These are phyloP conservation scores for Jackrogersella minutella DNA, from an alignment of 495 filamentous ascomycete species.

Conservation along the genomic window DNA sequence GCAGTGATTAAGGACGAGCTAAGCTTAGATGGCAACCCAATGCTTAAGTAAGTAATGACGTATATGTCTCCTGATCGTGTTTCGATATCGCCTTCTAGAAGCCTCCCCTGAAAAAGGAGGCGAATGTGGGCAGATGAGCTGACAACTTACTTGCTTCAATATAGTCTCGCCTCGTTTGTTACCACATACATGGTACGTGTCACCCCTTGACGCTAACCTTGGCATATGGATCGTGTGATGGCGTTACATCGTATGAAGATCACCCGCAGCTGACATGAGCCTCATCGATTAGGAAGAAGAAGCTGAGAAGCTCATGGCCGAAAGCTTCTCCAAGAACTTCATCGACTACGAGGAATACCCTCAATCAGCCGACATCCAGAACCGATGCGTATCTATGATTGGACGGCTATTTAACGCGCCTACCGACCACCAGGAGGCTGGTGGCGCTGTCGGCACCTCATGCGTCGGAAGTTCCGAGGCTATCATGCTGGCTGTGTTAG, in stretches of 20 bases:
- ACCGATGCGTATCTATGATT: constrained; percentile 93
- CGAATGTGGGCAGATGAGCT: constrained; percentile 31
- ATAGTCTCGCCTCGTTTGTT: constrained; percentile 78
- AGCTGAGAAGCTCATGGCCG: constrained; percentile 89
- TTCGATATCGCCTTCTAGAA: neutral
- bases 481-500: constrained; percentile 87
- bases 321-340: constrained; percentile 91
- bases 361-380: constrained; percentile 87
- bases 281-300: constrained; percentile 74
- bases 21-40: constrained; percentile 87
- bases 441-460: constrained; percentile 79
- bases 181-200: constrained; percentile 81
- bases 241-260: constrained; percentile 27
- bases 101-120: constrained; percentile 14
- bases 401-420: constrained; percentile 85
- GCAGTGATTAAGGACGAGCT: constrained; percentile 97
- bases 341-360: constrained; percentile 94
- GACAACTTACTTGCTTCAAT: constrained; percentile 14
- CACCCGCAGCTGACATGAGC: constrained; percentile 7
- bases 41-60: constrained; percentile 71
- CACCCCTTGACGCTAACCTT: constrained; percentile 2
- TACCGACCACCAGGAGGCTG: constrained; percentile 45
- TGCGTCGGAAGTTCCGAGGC: constrained; percentile 89
- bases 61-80: constrained; percentile 24
- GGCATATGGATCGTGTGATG: constrained; percentile 7